phyloP scores from a whole-genome alignment of 345 rosid species.

The Acer saccharum region DNA sequence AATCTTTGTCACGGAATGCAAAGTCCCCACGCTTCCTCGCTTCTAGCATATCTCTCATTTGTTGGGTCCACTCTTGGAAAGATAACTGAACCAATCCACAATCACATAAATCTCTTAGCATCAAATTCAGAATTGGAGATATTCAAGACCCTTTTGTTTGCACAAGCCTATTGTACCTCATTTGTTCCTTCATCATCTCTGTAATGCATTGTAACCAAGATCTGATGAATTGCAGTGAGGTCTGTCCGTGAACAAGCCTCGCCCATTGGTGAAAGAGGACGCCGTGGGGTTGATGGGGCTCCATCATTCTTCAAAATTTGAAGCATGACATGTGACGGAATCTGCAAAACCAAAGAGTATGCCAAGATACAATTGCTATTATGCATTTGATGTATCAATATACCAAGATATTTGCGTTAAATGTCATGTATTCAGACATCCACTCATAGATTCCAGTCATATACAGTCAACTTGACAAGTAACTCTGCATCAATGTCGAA shows the following conservation, averaged over 20 bases:
- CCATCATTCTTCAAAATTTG: slow-evolving; percentile 63
- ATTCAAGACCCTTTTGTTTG: not conserved
- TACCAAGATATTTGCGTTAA: not conserved
- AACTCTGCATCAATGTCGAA: not conserved
- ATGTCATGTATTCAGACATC: not conserved
- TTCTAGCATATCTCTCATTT: slow-evolving; percentile 94
- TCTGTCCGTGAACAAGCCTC: slow-evolving; percentile 96
- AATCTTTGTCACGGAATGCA: slow-evolving; percentile 95
- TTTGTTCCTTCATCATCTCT: slow-evolving; percentile 94
- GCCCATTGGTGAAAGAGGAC: slow-evolving; percentile 84
- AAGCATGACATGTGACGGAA: slow-evolving; percentile 88
- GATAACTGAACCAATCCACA: slow-evolving; percentile 60
- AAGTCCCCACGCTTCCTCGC: slow-evolving; percentile 91
- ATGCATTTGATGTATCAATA: not conserved
- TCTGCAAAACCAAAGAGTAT: slow-evolving; percentile 47
- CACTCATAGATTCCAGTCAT: not conserved
- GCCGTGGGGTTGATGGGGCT: slow-evolving; percentile 56
- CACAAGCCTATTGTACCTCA: slow-evolving; percentile 51
- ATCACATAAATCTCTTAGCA: slow-evolving; percentile 24
- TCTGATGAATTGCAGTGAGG: slow-evolving; percentile 95
- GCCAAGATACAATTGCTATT: not conserved
- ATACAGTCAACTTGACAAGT: not conserved
- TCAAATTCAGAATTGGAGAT: slow-evolving; percentile 1
- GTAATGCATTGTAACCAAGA: slow-evolving; percentile 81
- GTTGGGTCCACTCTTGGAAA: slow-evolving; percentile 99